Percentiles rank a stretch among this genome's conserved stretches.
Evolutionary conservation across 352 stramenopile species (phyloP).

Genomic region (Halophytophthora polymorphica): DNA sequence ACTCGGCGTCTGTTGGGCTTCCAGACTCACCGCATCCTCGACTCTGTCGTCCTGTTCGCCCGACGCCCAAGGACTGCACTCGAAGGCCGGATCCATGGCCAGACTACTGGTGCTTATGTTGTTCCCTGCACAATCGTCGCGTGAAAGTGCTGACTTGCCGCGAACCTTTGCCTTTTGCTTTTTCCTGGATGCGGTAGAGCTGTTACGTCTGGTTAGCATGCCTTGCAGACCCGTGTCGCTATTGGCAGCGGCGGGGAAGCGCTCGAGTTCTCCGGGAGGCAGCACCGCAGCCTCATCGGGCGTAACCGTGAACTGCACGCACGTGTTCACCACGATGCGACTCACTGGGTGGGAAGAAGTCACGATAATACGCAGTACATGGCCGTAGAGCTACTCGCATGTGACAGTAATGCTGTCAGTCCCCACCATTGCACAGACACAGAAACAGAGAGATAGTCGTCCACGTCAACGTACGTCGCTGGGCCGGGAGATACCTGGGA

Average conservation of each 20-base stretch:
- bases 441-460: not conserved
- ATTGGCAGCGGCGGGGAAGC: not conserved
- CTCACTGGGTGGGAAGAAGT: constrained; percentile 32
- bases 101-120: constrained; percentile 13
- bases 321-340: constrained; percentile 53
- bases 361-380: constrained; percentile 49
- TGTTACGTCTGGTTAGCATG: constrained; percentile 3
- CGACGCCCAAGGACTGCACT: constrained; percentile 21
- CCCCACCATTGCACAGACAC: too few species aligned
- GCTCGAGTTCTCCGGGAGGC: constrained; percentile 8
- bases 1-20: not conserved
- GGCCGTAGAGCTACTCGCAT: constrained; percentile 38
- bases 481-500: constrained; percentile 34
- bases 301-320: constrained; percentile 40
- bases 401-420: too few species aligned
- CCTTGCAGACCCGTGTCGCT: constrained; percentile 5
- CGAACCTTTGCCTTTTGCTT: not conserved
- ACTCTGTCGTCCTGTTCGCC: constrained; percentile 7
- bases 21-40: not conserved
- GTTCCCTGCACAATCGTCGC: too few species aligned
- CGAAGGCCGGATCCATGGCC: constrained; percentile 16
- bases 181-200: constrained; percentile 9
- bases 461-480: constrained; percentile 47
- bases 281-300: constrained; percentile 13
- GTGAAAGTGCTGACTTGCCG: too few species aligned